These are phyloP conservation scores for Calonectria pauciramosa DNA, from an alignment of 2,329 filamentous ascomycete genomes.

Conservation along the genomic window DNA sequence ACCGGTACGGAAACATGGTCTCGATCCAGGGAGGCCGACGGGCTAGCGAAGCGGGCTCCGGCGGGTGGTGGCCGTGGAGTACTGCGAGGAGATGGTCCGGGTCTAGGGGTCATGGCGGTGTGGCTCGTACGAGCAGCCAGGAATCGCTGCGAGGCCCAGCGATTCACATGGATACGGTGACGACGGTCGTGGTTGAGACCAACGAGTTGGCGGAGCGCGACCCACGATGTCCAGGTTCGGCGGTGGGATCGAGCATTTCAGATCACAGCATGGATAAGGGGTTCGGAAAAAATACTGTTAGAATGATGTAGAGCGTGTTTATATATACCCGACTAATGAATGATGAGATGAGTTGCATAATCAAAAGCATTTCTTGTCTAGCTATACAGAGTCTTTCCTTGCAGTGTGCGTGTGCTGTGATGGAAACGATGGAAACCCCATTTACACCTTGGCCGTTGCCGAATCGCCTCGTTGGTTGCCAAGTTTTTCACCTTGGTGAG, in stretches of 20 bases:
- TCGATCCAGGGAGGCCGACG: slow-evolving; percentile 50
- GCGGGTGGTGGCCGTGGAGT: slow-evolving; percentile 48
- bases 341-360: slow-evolving; percentile 8
- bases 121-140: slow-evolving; percentile 45
- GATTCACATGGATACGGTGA: slow-evolving; percentile 61
- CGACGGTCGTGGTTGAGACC: slow-evolving; percentile 57
- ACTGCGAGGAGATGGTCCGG: slow-evolving; percentile 17
- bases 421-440: neutral
- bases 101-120: slow-evolving; percentile 28
- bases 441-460: neutral
- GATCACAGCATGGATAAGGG: slow-evolving; percentile 47
- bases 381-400: neutral
- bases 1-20: slow-evolving; percentile 59
- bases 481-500: neutral
- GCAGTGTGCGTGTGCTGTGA: neutral
- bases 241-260: slow-evolving; percentile 42
- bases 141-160: slow-evolving; percentile 53
- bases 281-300: slow-evolving; percentile 22
- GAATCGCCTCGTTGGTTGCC: neutral
- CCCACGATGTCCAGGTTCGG: slow-evolving; percentile 41
- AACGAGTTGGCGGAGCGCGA: slow-evolving; percentile 46
- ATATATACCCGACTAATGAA: slow-evolving; percentile 14
- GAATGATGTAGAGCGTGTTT: slow-evolving; percentile 18
- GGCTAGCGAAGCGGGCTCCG: slow-evolving; percentile 20
- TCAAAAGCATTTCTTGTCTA: neutral